Conservation (phyloP, 352 stramenopile genomes). For the Pythium vanterpoolii region DNA sequence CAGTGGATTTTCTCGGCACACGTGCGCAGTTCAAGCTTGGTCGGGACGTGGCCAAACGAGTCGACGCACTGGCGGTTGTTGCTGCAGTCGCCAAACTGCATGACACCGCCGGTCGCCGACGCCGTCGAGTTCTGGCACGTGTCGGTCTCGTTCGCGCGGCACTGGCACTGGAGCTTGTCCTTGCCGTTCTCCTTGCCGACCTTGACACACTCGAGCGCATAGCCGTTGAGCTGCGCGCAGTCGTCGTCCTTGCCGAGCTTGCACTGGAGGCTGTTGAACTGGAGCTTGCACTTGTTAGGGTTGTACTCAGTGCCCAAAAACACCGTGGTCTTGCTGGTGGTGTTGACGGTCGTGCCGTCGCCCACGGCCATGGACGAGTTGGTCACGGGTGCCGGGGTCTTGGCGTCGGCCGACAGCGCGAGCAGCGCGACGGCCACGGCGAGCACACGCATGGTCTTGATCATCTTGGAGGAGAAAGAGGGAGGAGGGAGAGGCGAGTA, state of each 20-base stretch:
- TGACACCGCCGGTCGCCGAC: constrained; percentile 33
- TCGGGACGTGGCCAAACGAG: constrained; percentile 60
- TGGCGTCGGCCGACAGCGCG: constrained; percentile 5
- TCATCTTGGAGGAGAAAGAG: neutral
- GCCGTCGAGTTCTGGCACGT: constrained; percentile 52
- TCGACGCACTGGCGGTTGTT: constrained; percentile 42
- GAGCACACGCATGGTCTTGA: constrained; percentile 13
- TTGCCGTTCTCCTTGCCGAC: constrained; percentile 57
- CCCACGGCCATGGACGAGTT: constrained; percentile 49
- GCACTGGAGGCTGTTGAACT: constrained; percentile 68
- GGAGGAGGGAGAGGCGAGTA: too few relatives aligned
- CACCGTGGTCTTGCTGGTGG: constrained; percentile 40
- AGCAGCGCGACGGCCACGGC: neutral
- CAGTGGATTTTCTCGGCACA: constrained; percentile 75
- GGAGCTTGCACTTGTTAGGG: constrained; percentile 54
- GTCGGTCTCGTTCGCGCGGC: constrained; percentile 32
- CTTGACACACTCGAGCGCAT: constrained; percentile 57
- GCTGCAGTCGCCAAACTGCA: constrained; percentile 71
- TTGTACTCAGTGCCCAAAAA: constrained; percentile 75
- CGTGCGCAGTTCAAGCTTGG: constrained; percentile 41
- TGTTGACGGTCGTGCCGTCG: constrained; percentile 54
- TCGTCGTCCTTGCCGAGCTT: constrained; percentile 27
- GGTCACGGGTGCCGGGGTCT: constrained; percentile 3
- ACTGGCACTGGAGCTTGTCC: constrained; percentile 69
- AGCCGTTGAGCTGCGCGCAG: constrained; percentile 72